These are phyloP conservation scores for Flaveria robusta DNA, from an alignment of 129 eudicot genomes.

Conservation along the genomic window DNA sequence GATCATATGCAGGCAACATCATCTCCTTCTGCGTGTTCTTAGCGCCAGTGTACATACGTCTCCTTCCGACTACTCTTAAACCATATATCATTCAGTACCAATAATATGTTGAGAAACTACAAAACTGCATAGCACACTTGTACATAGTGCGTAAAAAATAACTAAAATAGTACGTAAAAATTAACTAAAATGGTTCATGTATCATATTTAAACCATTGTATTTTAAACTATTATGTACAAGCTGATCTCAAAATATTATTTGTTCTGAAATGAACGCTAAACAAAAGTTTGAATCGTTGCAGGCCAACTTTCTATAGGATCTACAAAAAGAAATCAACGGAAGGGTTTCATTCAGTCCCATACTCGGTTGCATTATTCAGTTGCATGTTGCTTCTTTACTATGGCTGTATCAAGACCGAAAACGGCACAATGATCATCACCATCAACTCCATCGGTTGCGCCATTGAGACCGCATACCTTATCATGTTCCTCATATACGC, in stretches of 20 bases:
- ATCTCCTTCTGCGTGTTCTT: constrained; percentile 66
- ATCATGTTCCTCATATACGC: constrained; percentile 55
- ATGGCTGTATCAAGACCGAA: constrained; percentile 49
- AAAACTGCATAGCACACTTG: no score
- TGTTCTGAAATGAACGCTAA: background rate
- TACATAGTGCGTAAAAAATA: no score
- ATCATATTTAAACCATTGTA: no score
- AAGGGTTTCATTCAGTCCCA: constrained; percentile 71
- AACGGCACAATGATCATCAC: constrained; percentile 50
- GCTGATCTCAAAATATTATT: background rate
- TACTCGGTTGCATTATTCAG: constrained; percentile 69
- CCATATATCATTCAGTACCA: no score
- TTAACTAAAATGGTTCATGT: no score
- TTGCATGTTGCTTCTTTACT: constrained; percentile 59
- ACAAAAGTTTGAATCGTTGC: background rate
- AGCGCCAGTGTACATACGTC: constrained; percentile 69
- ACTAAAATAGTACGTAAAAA: no score
- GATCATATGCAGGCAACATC: constrained; percentile 44
- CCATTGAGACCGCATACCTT: constrained; percentile 44
- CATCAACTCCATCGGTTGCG: constrained; percentile 54
- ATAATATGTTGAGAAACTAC: no score
- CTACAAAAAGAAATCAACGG: constrained; percentile 63
- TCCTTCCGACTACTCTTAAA: background rate
- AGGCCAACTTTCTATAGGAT: constrained; percentile 74
- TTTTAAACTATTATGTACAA: no score